Percentiles rank a stretch among this genome's conserved stretches.
phyloP scores from a whole-genome alignment of 1,284 basidiomycete genomes.

The Puccinia brachypodii region DNA sequence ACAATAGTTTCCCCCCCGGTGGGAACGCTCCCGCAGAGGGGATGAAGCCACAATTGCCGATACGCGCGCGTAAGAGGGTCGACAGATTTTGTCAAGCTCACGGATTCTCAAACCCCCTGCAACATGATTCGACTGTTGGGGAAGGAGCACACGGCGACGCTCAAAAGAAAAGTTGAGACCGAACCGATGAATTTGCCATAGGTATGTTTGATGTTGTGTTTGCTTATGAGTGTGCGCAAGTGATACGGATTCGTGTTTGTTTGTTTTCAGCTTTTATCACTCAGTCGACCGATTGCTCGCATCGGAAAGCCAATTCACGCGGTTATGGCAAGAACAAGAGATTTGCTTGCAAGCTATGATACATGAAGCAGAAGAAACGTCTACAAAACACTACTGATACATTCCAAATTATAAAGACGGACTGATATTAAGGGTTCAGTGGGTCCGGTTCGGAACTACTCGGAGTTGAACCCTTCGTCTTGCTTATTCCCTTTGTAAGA shows the following conservation, averaged over 20 bases:
- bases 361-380: too few relatives aligned
- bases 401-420: too few relatives aligned
- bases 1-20: background rate
- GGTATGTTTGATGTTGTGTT: background rate
- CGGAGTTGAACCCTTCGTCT: too few relatives aligned
- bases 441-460: too few relatives aligned
- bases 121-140: background rate
- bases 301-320: too few relatives aligned
- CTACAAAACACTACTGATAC: too few relatives aligned
- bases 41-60: background rate
- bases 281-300: too few relatives aligned
- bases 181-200: background rate
- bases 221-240: background rate
- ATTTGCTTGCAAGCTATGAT: too few relatives aligned
- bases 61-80: background rate
- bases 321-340: too few relatives aligned
- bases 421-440: too few relatives aligned
- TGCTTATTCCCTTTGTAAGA: too few relatives aligned
- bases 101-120: background rate
- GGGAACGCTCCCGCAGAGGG: background rate
- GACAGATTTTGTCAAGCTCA: conserved; percentile 4
- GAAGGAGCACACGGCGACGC: background rate
- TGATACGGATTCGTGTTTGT: background rate
- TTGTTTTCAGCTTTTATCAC: too few relatives aligned
- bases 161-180: background rate